These are phyloP conservation scores for Caloboletus firmus DNA, from an alignment of 1,284 basidiomycete species.

Conservation along the genomic window DNA sequence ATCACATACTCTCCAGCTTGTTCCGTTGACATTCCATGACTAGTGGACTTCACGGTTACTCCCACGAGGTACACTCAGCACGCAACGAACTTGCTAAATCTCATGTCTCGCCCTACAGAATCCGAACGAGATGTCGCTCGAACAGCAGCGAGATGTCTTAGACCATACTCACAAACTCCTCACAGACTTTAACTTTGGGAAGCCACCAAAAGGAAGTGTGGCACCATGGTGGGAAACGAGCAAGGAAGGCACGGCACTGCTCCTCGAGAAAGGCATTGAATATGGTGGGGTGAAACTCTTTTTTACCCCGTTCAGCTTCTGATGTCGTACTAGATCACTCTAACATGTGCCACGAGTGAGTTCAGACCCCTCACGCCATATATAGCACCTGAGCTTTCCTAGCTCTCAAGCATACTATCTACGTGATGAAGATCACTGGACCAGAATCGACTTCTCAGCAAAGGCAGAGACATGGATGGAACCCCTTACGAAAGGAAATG, in stretches of 20 bases:
- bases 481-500: slow-evolving; percentile 63
- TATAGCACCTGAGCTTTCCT: slow-evolving; percentile 13
- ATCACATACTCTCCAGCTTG: neutral
- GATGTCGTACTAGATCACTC: slow-evolving; percentile 54
- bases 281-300: slow-evolving; percentile 50
- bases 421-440: slow-evolving; percentile 70
- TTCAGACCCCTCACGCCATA: slow-evolving; percentile 4
- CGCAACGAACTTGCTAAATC: neutral
- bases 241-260: slow-evolving; percentile 64
- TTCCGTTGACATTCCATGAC: neutral
- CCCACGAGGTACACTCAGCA: slow-evolving; percentile 56
- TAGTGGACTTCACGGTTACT: slow-evolving; percentile 73
- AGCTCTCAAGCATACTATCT: slow-evolving; percentile 75
- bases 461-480: slow-evolving; percentile 75
- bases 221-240: slow-evolving; percentile 83
- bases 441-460: slow-evolving; percentile 67
- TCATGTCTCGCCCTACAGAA: slow-evolving; percentile 43
- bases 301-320: slow-evolving; percentile 1
- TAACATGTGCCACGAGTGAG: slow-evolving; percentile 61
- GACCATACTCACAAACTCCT: slow-evolving; percentile 66
- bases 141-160: slow-evolving; percentile 74
- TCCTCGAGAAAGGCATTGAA: slow-evolving; percentile 73
- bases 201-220: slow-evolving; percentile 65
- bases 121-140: slow-evolving; percentile 57
- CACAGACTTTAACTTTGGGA: slow-evolving; percentile 68